Evolutionary conservation across 73 alveolate species (phyloP).

Genomic region (Tetrahymena borealis): DNA sequence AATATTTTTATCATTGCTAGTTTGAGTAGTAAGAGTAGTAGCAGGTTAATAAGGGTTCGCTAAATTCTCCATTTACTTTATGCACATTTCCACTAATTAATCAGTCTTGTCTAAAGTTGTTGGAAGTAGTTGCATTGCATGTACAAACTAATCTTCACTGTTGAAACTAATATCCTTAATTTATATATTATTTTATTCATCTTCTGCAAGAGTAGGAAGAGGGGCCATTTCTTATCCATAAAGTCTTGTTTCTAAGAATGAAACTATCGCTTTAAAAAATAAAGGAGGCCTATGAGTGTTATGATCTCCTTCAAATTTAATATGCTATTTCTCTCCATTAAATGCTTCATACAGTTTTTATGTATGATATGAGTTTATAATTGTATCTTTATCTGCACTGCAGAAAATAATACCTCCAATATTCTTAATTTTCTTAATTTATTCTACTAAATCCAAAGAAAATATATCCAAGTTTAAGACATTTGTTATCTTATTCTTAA

Average conservation of each 20-base stretch:
- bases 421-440: conserved; percentile 59
- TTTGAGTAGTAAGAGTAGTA: not conserved
- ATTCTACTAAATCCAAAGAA: conserved; percentile 47
- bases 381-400: conserved; percentile 67
- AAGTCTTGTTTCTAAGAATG: conserved; percentile 39
- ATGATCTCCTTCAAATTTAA: conserved; percentile 86
- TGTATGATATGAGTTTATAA: conserved; percentile 74
- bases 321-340: conserved; percentile 82
- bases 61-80: not conserved
- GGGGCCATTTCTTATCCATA: not conserved
- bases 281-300: conserved; percentile 70
- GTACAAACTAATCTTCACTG: not conserved
- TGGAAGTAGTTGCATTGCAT: not conserved
- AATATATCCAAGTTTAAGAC: conserved; percentile 52
- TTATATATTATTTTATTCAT: not conserved
- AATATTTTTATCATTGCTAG: not conserved
- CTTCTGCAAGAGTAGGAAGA: not conserved
- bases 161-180: not conserved
- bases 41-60: not conserved
- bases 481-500: conserved; percentile 30
- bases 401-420: conserved; percentile 75
- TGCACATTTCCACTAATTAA: not conserved
- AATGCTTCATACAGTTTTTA: conserved; percentile 59
- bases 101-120: not conserved
- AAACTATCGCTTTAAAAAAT: conserved; percentile 44